Evolutionary conservation across 2,329 filamentous ascomycete genomes (phyloP), one percentile per base, ranked within the genome.

Genomic region (Fusarium nematophilum): DNA sequence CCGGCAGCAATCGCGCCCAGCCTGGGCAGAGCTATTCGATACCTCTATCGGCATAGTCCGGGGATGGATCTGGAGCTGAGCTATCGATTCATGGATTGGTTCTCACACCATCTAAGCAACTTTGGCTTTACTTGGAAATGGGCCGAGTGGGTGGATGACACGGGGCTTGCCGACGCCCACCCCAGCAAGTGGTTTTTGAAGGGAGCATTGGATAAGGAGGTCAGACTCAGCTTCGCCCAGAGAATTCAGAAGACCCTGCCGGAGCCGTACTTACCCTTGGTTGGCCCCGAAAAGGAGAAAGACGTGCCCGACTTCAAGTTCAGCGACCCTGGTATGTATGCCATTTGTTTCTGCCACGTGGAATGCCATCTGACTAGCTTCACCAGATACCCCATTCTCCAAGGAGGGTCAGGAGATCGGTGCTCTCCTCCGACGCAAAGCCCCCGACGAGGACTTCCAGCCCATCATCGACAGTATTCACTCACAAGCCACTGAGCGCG

Each of bases 61-160:
- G 85, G 84, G 3, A 88, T 98, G 81, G 95, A 99, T 71, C 81
- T 97, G 40, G 93, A 98, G 76, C 80, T 99, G 36, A 85, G 82
- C 51, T 90, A 93, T 70, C 87, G 95, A 21, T 98, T 98, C 77
- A 82, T 97, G 72, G 94, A 98, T 74, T 99, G 95, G 95, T 99
- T 99, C 72, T 86, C 94, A 14, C 95, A 99, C 74, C 95, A 99
- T 79, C 79, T 99, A 65, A 97, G 93, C 78, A 99, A 99, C 79
- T 99, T 99, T 73, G 95, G 96, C 47, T 99, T 98, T 74, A 95
- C 95, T 9, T 99, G 95, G 95, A 98, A 98, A 77, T 99, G 95
- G 95, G 89, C 90, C 13, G 95, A 99, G 78, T 99, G 95, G 95
- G 84, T 91, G 40, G 92, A 93, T 13, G 93, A 98, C 72, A 87